Conservation (phyloP, 495 filamentous ascomycete genomes). For the Penicillium daleae region DNA sequence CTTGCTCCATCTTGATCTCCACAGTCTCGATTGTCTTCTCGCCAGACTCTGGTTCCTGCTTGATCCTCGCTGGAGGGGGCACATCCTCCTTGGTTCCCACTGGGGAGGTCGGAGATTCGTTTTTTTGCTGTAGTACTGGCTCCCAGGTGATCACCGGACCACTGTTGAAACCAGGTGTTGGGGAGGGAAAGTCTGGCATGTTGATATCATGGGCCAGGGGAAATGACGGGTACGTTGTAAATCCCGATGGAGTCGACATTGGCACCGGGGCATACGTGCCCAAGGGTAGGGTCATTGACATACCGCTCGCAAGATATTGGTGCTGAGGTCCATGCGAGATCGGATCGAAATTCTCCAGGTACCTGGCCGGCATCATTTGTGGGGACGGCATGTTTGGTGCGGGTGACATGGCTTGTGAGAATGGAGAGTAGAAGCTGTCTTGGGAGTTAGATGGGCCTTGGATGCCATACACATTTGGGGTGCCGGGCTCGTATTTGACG, state of each 20-base stretch:
- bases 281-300: background rate
- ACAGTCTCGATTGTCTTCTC: background rate
- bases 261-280: background rate
- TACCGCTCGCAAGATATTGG: background rate
- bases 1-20: background rate
- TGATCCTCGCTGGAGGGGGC: background rate
- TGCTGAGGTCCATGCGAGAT: background rate
- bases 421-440: background rate
- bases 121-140: background rate
- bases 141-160: slow-evolving; percentile 4
- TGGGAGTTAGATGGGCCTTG: background rate
- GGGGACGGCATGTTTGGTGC: background rate
- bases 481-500: slow-evolving; percentile 18
- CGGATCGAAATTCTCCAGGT: background rate
- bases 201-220: background rate
- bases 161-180: background rate
- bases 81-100: slow-evolving; percentile 5
- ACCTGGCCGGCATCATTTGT: background rate
- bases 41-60: slow-evolving; percentile 1
- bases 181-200: background rate
- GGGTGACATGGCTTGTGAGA: background rate
- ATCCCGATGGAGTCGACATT: background rate
- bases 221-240: background rate
- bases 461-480: background rate
- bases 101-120: background rate